phyloP scores from a whole-genome alignment of 106 monocot species.

The Alisma plantagoaquatica region DNA sequence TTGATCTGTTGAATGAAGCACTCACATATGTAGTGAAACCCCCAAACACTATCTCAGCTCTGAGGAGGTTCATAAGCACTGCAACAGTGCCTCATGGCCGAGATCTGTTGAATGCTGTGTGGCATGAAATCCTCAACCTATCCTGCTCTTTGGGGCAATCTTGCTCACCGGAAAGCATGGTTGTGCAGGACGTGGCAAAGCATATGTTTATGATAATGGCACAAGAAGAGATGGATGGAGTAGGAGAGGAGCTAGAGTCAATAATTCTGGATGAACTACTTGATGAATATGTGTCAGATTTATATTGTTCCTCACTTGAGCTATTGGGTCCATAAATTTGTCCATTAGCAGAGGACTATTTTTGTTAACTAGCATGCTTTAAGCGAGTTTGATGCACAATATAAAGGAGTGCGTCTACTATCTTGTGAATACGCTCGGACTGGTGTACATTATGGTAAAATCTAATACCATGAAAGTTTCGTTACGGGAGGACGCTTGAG shows the following conservation, averaged over 20 bases:
- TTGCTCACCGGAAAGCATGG: not conserved
- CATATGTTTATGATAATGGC: not conserved
- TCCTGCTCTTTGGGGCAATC: not conserved
- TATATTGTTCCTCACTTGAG: too few relatives aligned
- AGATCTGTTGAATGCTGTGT: not conserved
- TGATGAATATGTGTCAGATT: conserved; percentile 7
- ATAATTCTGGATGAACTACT: conserved; percentile 5
- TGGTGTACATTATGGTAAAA: too few relatives aligned
- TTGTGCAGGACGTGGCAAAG: conserved; percentile 1
- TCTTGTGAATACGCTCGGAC: too few relatives aligned
- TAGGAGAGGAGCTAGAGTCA: not conserved
- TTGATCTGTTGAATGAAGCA: conserved; percentile 16
- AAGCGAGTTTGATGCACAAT: too few relatives aligned
- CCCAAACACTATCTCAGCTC: not conserved
- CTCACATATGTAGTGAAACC: not conserved
- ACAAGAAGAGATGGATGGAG: not conserved
- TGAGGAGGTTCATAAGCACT: not conserved
- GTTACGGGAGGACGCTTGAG: too few relatives aligned
- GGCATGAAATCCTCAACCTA: not conserved
- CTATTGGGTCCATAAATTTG: too few relatives aligned
- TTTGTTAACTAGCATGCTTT: too few relatives aligned
- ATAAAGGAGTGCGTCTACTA: too few relatives aligned
- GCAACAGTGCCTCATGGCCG: conserved; percentile 1
- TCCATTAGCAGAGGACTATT: too few relatives aligned
- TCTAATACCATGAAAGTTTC: too few relatives aligned